Percentiles rank a stretch among this genome's conserved stretches.
Evolutionary conservation across 495 filamentous ascomycete species (phyloP).

Genomic region (Darksidea phi): DNA sequence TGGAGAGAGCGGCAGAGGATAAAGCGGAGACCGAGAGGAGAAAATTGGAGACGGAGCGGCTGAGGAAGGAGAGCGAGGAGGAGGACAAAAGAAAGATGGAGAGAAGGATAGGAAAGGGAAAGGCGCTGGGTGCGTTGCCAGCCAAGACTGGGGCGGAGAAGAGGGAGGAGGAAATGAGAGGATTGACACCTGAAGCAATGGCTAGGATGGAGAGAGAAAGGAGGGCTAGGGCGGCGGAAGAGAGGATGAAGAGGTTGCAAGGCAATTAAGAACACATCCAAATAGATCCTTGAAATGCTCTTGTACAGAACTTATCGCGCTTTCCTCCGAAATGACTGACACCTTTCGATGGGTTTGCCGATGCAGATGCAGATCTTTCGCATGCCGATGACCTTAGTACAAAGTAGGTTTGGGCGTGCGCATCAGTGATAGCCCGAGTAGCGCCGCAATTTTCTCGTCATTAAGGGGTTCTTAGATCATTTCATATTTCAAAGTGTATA

Average conservation of each 20-base stretch:
- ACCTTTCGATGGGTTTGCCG: too few relatives aligned
- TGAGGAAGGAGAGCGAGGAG: conserved; percentile 42
- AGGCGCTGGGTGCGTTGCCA: conserved; percentile 48
- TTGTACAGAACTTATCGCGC: neutral
- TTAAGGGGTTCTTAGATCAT: too few relatives aligned
- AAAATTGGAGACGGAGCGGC: conserved; percentile 45
- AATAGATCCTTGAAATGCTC: neutral
- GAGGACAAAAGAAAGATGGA: conserved; percentile 60
- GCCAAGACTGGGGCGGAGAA: conserved; percentile 71
- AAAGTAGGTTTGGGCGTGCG: too few relatives aligned
- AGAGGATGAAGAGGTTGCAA: conserved; percentile 70
- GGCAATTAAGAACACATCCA: conserved; percentile 14
- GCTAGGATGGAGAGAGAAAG: conserved; percentile 76
- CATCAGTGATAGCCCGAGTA: too few relatives aligned
- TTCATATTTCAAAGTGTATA: too few relatives aligned
- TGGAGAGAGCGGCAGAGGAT: conserved; percentile 47
- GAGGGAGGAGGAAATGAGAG: conserved; percentile 77
- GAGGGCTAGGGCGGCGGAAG: conserved; percentile 82
- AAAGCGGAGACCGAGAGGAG: conserved; percentile 59
- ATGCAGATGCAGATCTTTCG: too few relatives aligned
- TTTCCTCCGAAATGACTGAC: neutral
- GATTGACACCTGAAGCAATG: conserved; percentile 80
- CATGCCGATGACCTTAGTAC: too few relatives aligned
- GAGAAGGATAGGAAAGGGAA: conserved; percentile 62
- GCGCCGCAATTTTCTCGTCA: too few relatives aligned